Percentiles rank a stretch among this genome's conserved stretches.
Evolutionary conservation across 148 eudicot genomes (phyloP).

Genomic region (Pharnaceum exiguum): DNA sequence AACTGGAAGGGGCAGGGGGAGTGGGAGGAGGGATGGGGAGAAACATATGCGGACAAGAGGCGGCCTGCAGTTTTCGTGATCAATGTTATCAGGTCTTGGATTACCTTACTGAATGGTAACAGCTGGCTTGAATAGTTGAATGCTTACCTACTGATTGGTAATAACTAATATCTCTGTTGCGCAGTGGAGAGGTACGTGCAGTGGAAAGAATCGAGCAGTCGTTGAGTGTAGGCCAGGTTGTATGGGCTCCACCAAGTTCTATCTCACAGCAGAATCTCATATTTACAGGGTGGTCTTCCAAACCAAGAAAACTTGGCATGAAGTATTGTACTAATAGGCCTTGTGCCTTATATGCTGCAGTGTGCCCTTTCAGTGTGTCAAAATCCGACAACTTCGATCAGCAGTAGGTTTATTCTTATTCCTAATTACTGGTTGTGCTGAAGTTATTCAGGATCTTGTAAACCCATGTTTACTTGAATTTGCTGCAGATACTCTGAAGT

Average conservation of each 20-base stretch:
- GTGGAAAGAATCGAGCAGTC: slow-evolving; percentile 44
- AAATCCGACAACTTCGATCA: slow-evolving; percentile 19
- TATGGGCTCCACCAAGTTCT: slow-evolving; percentile 57
- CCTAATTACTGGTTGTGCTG: not conserved
- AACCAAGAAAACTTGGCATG: slow-evolving; percentile 55
- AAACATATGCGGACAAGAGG: slow-evolving; percentile 58
- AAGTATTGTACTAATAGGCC: slow-evolving; percentile 63
- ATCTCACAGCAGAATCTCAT: slow-evolving; percentile 41
- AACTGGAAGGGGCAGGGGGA: slow-evolving; percentile 81
- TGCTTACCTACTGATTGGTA: no score
- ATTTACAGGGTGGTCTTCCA: slow-evolving; percentile 67
- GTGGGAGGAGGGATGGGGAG: slow-evolving; percentile 80
- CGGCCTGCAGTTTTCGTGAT: slow-evolving; percentile 64
- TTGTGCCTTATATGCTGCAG: slow-evolving; percentile 53
- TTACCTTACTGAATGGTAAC: not conserved
- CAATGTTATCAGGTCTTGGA: slow-evolving; percentile 37
- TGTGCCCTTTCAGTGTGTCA: slow-evolving; percentile 32
- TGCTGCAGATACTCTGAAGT: slow-evolving; percentile 17
- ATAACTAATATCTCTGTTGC: slow-evolving; percentile 7
- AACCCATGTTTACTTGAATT: not conserved
- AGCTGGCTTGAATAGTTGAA: not conserved
- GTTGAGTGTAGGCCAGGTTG: slow-evolving; percentile 64
- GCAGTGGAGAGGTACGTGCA: slow-evolving; percentile 63
- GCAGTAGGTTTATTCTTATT: slow-evolving; percentile 19
- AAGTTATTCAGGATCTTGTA: not conserved